phyloP scores from a whole-genome alignment of 2,329 filamentous ascomycete genomes.

The Karstenula rhodostoma region DNA sequence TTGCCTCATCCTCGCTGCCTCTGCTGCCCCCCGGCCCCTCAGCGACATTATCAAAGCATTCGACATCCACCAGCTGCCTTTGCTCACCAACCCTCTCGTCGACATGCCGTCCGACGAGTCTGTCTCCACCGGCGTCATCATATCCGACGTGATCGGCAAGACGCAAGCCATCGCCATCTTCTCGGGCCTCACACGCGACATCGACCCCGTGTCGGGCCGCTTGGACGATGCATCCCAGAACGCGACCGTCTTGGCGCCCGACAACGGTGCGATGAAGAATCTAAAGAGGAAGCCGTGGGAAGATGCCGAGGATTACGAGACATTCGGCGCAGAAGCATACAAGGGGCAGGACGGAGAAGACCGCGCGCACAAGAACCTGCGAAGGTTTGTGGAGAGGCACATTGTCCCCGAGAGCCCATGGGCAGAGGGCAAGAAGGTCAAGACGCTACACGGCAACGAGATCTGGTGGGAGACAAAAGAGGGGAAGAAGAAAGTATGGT shows the following conservation, averaged over 20 bases:
- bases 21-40: conserved; percentile 43
- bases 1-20: conserved; percentile 41
- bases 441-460: conserved; percentile 72
- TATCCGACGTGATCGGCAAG: conserved; percentile 85
- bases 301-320: conserved; percentile 74
- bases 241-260: conserved; percentile 85
- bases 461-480: conserved; percentile 84
- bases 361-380: conserved; percentile 78
- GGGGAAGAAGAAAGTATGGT: conserved; percentile 70
- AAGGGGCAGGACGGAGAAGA: conserved; percentile 77
- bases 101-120: conserved; percentile 41
- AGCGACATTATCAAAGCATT: conserved; percentile 39
- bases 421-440: conserved; percentile 70
- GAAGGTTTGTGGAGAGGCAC: conserved; percentile 85
- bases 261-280: conserved; percentile 80
- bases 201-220: conserved; percentile 71
- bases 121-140: conserved; percentile 62
- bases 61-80: conserved; percentile 40
- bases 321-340: conserved; percentile 75
- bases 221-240: conserved; percentile 73
- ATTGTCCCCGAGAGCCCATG: conserved; percentile 79
- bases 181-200: conserved; percentile 79
- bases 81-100: conserved; percentile 29
- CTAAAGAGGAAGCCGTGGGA: conserved; percentile 90
- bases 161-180: conserved; percentile 84